These are phyloP conservation scores for Collybia mongolica DNA, from an alignment of 768 basidiomycete species.

Conservation along the genomic window DNA sequence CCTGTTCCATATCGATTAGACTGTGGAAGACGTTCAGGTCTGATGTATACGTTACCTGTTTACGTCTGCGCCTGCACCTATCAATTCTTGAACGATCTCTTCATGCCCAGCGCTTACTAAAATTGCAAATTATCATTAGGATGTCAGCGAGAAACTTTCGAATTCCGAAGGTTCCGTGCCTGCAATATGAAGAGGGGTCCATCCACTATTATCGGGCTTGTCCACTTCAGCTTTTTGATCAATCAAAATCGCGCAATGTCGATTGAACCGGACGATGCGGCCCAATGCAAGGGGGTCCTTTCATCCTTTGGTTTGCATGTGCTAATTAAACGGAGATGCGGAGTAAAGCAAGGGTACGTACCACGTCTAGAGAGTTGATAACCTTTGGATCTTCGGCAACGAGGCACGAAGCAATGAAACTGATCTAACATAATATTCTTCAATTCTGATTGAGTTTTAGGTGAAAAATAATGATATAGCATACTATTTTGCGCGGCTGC, in stretches of 20 bases:
- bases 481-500: constrained; percentile 70
- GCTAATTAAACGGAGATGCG: neutral
- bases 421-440: constrained; percentile 53
- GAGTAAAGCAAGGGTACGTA: constrained; percentile 26
- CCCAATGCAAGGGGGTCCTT: constrained; percentile 85
- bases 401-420: constrained; percentile 68
- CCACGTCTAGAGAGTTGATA: constrained; percentile 62
- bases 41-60: constrained; percentile 40
- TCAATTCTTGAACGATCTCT: constrained; percentile 68
- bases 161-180: constrained; percentile 33
- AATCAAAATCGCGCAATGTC: constrained; percentile 69
- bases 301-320: constrained; percentile 50
- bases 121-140: constrained; percentile 14
- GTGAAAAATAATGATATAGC: constrained; percentile 9
- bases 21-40: constrained; percentile 15
- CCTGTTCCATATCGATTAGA: constrained; percentile 29
- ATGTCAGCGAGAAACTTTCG: constrained; percentile 1
- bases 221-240: constrained; percentile 71
- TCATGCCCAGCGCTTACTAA: constrained; percentile 82
- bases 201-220: constrained; percentile 62
- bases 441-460: neutral
- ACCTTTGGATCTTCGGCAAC: constrained; percentile 59
- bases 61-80: constrained; percentile 83
- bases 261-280: constrained; percentile 68
- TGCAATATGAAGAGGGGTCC: constrained; percentile 81